Evolutionary conservation across 148 eudicot genomes (phyloP).

Genomic region (Talinum fruticosum): DNA sequence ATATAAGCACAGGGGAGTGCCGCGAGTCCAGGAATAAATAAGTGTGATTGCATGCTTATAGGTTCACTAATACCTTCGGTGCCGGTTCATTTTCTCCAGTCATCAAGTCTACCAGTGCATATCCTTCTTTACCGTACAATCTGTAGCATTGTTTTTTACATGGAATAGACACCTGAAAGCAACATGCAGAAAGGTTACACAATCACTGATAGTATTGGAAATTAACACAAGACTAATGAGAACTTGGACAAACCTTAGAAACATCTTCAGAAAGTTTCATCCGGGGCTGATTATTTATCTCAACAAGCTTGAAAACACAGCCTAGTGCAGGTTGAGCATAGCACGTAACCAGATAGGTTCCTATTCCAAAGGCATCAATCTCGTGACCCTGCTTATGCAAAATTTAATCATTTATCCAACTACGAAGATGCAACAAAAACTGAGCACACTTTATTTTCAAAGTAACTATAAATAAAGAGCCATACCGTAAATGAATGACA

Average conservation of each 20-base stretch:
- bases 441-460: neutral
- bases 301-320: slow-evolving; percentile 98
- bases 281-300: slow-evolving; percentile 91
- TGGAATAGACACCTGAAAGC: slow-evolving; percentile 80
- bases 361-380: slow-evolving; percentile 91
- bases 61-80: slow-evolving; percentile 59
- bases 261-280: slow-evolving; percentile 97
- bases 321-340: slow-evolving; percentile 98
- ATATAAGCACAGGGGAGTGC: neutral
- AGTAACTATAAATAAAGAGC: neutral
- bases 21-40: neutral
- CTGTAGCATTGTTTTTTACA: slow-evolving; percentile 88
- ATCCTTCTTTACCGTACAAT: slow-evolving; percentile 92
- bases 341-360: slow-evolving; percentile 92
- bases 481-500: neutral
- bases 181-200: slow-evolving; percentile 18
- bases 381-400: slow-evolving; percentile 74
- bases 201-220: slow-evolving; percentile 1
- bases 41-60: neutral
- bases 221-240: slow-evolving; percentile 1
- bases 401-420: slow-evolving; percentile 15
- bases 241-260: slow-evolving; percentile 67
- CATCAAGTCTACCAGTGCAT: slow-evolving; percentile 86
- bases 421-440: neutral
- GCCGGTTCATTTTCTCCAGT: slow-evolving; percentile 89